phyloP scores from a whole-genome alignment of 768 basidiomycete genomes.

The Pisolithus orientalis region DNA sequence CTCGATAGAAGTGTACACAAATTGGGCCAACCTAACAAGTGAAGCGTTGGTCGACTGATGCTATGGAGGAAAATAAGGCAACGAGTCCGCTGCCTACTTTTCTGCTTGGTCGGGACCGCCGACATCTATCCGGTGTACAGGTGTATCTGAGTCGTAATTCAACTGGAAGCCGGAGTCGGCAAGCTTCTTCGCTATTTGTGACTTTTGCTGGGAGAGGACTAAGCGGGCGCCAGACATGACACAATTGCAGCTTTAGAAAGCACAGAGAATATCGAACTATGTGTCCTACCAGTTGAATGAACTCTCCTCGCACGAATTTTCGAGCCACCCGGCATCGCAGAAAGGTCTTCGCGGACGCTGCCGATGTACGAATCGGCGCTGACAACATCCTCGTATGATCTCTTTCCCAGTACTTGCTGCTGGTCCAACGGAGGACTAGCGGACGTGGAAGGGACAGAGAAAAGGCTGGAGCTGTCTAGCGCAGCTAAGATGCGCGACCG shows the following conservation, averaged over 20 bases:
- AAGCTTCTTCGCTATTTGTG: conserved; percentile 2
- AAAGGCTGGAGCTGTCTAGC: conserved; percentile 2
- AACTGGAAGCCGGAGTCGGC: conserved; percentile 31
- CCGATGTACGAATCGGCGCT: background rate
- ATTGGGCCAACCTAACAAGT: conserved; percentile 48
- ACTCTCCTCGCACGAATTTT: background rate
- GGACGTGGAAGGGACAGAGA: background rate
- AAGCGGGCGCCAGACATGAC: too few species aligned
- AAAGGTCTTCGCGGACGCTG: background rate
- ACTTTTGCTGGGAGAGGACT: background rate
- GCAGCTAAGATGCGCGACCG: conserved; percentile 10
- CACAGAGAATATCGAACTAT: too few species aligned
- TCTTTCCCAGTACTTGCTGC: conserved; percentile 4
- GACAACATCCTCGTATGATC: background rate
- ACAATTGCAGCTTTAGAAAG: background rate
- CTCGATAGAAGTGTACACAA: conserved; percentile 55
- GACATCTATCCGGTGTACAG: conserved; percentile 44
- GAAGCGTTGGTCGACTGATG: background rate
- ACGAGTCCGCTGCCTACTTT: conserved; percentile 25
- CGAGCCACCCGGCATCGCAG: background rate
- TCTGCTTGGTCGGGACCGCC: conserved; percentile 54
- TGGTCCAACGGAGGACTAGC: background rate
- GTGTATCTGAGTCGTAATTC: conserved; percentile 45
- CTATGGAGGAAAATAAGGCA: too few species aligned
- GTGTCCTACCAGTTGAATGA: background rate